Evolutionary conservation across 768 basidiomycete species (phyloP), one percentile per base, ranked within the genome.

Genomic region (Clavaria fumosa): DNA sequence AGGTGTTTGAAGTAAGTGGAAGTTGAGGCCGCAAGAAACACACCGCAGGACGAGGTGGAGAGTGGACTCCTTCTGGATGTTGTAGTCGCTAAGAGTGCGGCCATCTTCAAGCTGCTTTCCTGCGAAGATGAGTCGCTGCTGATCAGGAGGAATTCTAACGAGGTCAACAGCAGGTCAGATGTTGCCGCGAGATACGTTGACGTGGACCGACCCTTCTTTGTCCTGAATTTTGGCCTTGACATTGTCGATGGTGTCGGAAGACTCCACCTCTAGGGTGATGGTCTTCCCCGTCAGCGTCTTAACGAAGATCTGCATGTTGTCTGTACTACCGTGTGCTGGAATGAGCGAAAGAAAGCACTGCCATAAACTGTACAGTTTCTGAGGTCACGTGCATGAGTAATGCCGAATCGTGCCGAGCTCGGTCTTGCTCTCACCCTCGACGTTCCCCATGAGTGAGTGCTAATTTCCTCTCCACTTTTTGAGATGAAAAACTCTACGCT

Each of bases 21-120:
- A 30, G 10, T 7, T 18, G 12, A 31, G 34, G 18, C 27, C 5
- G 6, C n/a, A 35, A 7, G 7, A n/a, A 35, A 57, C 77, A 54
- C 44, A 84, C 84, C 88, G 86, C 59, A 93, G 86, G 48, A 96
- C 90, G 50, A 96, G 69, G 65, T 97, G 91, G 48, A 97, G 84
- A 19, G 91, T 97, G 15, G 88, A 91, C 62, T 96, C 91, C 64
- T 91, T 90, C 67, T 91, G 89, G 55, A 93, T 95, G 67, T 93
- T 93, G 70, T 93, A 96, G 64, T 97, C 93, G 48, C 73, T 81
- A 31, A 96, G 67, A 5, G 91, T 96, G 50, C 93, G 83, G 33
- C 93, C 93, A 59, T 97, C 93, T 63, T 97, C 93, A 42, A 96
- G 76, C 61, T 96, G 93, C 72, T 97, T 97, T 38, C 93, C 93